A percentile compares a stretch with the other conserved stretches of the same genome.
These are phyloP conservation scores for Emericellopsis cladophorae DNA, from an alignment of 2,329 filamentous ascomycete species.

Conservation along the genomic window DNA sequence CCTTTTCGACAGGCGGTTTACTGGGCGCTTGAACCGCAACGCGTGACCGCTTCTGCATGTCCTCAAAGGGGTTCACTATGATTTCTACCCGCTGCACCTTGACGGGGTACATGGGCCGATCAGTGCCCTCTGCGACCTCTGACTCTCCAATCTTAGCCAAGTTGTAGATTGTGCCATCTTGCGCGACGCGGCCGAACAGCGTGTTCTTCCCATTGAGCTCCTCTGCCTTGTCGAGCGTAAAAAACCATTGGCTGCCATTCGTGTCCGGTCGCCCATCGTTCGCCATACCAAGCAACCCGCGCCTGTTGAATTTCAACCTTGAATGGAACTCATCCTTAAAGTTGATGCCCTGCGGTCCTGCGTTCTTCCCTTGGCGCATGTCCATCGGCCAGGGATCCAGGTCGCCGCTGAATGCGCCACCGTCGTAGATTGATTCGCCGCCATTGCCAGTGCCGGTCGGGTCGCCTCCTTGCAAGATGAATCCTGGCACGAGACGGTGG, in stretches of 20 bases:
- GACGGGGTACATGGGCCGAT: constrained; percentile 76
- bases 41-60: constrained; percentile 60
- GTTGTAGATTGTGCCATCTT: constrained; percentile 84
- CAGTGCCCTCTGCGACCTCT: constrained; percentile 66
- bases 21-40: constrained; percentile 34
- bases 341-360: constrained; percentile 43
- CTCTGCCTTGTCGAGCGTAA: constrained; percentile 74
- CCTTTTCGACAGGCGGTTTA: constrained; percentile 22
- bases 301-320: constrained; percentile 80
- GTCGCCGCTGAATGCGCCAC: constrained; percentile 60
- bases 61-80: constrained; percentile 69
- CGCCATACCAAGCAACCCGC: constrained; percentile 90
- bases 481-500: constrained; percentile 82
- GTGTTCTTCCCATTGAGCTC: constrained; percentile 87
- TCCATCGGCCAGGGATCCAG: constrained; percentile 63
- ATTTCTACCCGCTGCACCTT: constrained; percentile 66
- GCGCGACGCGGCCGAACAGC: constrained; percentile 81
- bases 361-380: constrained; percentile 47
- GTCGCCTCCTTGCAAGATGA: constrained; percentile 90
- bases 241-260: constrained; percentile 95
- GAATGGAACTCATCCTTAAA: constrained; percentile 85
- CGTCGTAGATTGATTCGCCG: constrained; percentile 84
- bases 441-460: constrained; percentile 87
- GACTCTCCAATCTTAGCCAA: constrained; percentile 84
- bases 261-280: constrained; percentile 67